Evolutionary conservation across 768 basidiomycete species (phyloP).

Genomic region (Tricholoma sp.): DNA sequence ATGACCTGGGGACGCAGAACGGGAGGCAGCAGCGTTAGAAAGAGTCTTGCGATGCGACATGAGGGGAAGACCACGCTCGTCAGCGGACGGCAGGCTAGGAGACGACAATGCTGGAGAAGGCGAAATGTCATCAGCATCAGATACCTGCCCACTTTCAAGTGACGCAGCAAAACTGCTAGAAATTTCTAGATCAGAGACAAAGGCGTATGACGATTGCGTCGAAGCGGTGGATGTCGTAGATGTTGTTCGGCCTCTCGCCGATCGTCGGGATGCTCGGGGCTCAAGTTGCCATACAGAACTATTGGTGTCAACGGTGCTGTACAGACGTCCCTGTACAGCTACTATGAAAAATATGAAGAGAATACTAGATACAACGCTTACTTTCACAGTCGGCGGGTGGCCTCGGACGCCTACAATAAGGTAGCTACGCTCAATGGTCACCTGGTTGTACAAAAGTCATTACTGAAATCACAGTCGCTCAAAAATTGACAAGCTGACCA

Average conservation of each 20-base stretch:
- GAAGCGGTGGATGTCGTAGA: conserved; percentile 73
- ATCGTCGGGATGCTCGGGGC: conserved; percentile 48
- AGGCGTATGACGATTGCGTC: conserved; percentile 76
- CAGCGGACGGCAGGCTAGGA: conserved; percentile 54
- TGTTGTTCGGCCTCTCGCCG: conserved; percentile 65
- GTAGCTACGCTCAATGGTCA: conserved; percentile 65
- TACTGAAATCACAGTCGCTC: not conserved
- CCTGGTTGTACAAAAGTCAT: conserved; percentile 35
- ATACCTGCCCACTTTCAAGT: conserved; percentile 66
- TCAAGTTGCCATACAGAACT: conserved; percentile 81
- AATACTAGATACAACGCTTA: conserved; percentile 21
- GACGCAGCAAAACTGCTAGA: conserved; percentile 84
- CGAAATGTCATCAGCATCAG: conserved; percentile 63
- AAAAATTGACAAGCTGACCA: conserved; percentile 29
- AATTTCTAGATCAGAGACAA: conserved; percentile 80
- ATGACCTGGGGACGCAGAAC: conserved; percentile 53
- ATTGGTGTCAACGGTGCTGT: conserved; percentile 59
- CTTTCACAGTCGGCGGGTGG: conserved; percentile 70
- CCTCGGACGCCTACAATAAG: conserved; percentile 72
- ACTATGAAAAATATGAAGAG: not conserved
- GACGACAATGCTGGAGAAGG: conserved; percentile 60
- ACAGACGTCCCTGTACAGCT: conserved; percentile 59
- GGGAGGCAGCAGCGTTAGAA: conserved; percentile 36
- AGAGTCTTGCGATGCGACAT: conserved; percentile 23
- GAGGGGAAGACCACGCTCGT: conserved; percentile 36